Base-by-base conservation (phyloP, 2,329 filamentous ascomycete species). In the Colletotrichum sansevieriae region DNA sequence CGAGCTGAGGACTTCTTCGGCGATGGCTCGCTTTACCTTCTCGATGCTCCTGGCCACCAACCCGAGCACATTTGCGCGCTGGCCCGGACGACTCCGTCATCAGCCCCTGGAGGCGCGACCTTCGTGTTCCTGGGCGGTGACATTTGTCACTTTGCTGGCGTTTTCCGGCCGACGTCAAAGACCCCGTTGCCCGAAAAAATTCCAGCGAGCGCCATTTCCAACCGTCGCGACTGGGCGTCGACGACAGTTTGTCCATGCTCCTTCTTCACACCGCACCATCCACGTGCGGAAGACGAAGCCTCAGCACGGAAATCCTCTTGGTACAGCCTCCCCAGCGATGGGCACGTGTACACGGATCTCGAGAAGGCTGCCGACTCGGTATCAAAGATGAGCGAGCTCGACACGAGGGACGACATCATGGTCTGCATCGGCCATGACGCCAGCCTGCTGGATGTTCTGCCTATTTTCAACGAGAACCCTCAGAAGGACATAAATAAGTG, bases 21-120 rank as follows among this genome's bases (percentile, higher is more conserved):
- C 11, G 81, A 83, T 49, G 80, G 80, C 1, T 78, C 75, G 9
- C 76, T 83, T 51, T 83, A 82, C 60, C 68, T 83, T n/a, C 73
- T 83, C 5, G 78, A 82, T 39, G 73, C 72, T 2, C 71, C 74
- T 3, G 71, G 74, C 0, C 74, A 74, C 35, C 68, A 72, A 1
- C 51, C 68, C 1, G 73, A 71, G 9, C 74, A 75, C 43, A 59
- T 74, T 1, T 73, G 72, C 12, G 74, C 56, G 11, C 66, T 75
- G 3, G 72, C 71, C 8, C 56, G 69, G 8, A 70, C 71, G 6
- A 74, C 71, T 0, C 71, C 68, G 0, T 69, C 66, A 1, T 69
- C 66, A 3, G 51, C 62, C n/a, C 18, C 66, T 2, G 56, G 29
- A 2, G 66, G 66, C 2, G 57, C 63, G 7, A 70, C 71, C 2